Percentiles rank a stretch among this genome's conserved stretches.
phyloP scores from a whole-genome alignment of 192 early-diverging fungal species.

The Chytriomyces sp. region DNA sequence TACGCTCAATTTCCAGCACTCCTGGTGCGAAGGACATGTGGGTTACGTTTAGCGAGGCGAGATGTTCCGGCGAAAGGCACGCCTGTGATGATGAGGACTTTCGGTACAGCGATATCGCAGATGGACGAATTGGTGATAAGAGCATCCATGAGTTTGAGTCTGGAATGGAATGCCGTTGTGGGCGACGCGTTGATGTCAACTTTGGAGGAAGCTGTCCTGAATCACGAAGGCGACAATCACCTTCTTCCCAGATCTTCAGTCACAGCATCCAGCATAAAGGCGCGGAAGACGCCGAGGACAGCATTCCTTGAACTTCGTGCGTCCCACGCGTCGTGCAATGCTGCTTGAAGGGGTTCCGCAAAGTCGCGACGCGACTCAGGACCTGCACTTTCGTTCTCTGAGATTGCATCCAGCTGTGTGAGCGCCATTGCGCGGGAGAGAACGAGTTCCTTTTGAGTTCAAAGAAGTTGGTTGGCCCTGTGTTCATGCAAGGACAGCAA shows the following conservation, averaged over 20 bases:
- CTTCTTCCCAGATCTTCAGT: neutral
- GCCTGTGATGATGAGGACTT: neutral
- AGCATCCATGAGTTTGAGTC: neutral
- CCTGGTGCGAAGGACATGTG: neutral
- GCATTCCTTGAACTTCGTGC: neutral
- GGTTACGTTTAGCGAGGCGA: neutral
- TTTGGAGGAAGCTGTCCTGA: neutral
- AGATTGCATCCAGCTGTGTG: conserved; percentile 8
- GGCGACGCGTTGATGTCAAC: neutral
- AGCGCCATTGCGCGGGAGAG: conserved; percentile 18
- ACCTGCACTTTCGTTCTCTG: neutral
- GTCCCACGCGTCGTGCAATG: conserved; percentile 13
- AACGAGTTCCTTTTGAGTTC: conserved; percentile 16
- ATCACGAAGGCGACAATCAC: neutral
- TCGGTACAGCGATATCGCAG: neutral
- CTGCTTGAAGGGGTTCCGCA: neutral
- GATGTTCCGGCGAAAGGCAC: neutral
- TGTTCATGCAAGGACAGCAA: neutral
- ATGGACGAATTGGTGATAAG: neutral
- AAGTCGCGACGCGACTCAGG: neutral
- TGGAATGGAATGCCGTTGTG: no score
- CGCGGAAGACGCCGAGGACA: conserved; percentile 14
- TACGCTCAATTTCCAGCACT: neutral
- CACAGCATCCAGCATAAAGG: conserved; percentile 4
- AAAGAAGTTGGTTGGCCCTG: neutral